Evolutionary conservation across 2,329 filamentous ascomycete species (phyloP), one percentile per base, ranked within the genome.

Genomic region (Penicillium psychrosexuale): DNA sequence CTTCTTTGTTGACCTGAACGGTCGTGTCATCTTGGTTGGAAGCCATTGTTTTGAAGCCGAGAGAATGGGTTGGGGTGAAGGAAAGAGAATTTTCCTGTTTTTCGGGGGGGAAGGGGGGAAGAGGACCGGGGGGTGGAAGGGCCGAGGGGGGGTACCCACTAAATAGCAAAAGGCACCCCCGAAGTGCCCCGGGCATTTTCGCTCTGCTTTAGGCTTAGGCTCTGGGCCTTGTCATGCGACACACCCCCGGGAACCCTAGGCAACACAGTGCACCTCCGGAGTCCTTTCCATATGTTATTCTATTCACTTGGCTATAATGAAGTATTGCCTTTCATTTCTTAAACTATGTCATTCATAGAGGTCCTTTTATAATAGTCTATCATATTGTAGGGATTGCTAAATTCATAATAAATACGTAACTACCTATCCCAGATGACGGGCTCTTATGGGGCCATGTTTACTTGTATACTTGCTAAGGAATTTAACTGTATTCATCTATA

Each of bases 1-100:
- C 87, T 55, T 90, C 87, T 54, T 88, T 81, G 58, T 90, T 76
- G 61, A 78, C 74, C 19, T 71, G 66, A 38, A 76, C 66, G 39
- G 68, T 69, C 61, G 64, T 69, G 36, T 66, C 66, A 47, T 77
- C 71, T 57, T 72, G 73, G 51, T 43, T 50, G 5, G 64, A 61
- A 55, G 71, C 59, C 71, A 73, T 75, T 44, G 77, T 46, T 19
- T 31, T 55, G 53, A 78, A 77, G 77, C 66, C 53, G 54, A 47
- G 52, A 44, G 47, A 48, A 13, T 28, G 19, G 27, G 57, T 44
- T 50, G 47, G 44, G 47, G 54, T 49, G 40, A 61, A 59, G 55
- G 52, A 59, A 61, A 58, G 56, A 58, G 56, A 65, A 59, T 57
- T 55, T 55, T 66, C 53, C 53, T 54, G 50, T 17, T 45, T 33